Evolutionary conservation across 768 basidiomycete genomes (phyloP).

Genomic region (Mrakia frigida): DNA sequence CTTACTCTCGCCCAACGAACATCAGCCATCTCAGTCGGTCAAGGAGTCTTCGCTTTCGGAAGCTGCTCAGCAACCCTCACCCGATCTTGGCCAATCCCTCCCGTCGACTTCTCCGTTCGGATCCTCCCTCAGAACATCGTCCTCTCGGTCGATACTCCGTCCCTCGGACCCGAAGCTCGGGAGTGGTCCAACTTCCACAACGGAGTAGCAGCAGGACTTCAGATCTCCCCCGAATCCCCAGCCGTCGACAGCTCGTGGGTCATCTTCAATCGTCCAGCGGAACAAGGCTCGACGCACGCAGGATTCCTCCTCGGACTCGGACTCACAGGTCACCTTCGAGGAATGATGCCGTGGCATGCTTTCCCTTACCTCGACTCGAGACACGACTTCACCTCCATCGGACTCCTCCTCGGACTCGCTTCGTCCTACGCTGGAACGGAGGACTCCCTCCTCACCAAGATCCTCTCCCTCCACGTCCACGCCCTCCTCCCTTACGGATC

Average conservation of each 20-base stretch:
- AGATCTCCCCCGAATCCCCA: conserved; percentile 66
- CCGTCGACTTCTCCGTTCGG: conserved; percentile 53
- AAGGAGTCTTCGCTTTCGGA: conserved; percentile 87
- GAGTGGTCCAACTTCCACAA: conserved; percentile 98
- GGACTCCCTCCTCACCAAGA: conserved; percentile 80
- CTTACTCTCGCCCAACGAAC: conserved; percentile 78
- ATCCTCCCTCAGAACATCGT: conserved; percentile 66
- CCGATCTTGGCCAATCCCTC: conserved; percentile 39
- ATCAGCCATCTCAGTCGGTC: conserved; percentile 79
- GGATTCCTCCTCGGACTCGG: conserved; percentile 92
- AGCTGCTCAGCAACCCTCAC: conserved; percentile 64
- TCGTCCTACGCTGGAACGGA: conserved; percentile 81
- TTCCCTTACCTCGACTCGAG: conserved; percentile 93
- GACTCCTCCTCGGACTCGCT: conserved; percentile 84
- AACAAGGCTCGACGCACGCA: conserved; percentile 89
- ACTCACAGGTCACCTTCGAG: conserved; percentile 80
- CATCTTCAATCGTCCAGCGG: conserved; percentile 89
- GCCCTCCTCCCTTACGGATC: conserved; percentile 81
- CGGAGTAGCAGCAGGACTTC: conserved; percentile 85
- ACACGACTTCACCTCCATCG: conserved; percentile 91
- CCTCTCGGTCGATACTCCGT: conserved; percentile 63
- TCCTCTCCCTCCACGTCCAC: conserved; percentile 87
- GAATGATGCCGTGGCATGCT: conserved; percentile 90
- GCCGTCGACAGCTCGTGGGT: conserved; percentile 85
- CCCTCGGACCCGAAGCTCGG: conserved; percentile 64